Conservation (phyloP, 441 rosid genomes). For the Jatropha podagrica region DNA sequence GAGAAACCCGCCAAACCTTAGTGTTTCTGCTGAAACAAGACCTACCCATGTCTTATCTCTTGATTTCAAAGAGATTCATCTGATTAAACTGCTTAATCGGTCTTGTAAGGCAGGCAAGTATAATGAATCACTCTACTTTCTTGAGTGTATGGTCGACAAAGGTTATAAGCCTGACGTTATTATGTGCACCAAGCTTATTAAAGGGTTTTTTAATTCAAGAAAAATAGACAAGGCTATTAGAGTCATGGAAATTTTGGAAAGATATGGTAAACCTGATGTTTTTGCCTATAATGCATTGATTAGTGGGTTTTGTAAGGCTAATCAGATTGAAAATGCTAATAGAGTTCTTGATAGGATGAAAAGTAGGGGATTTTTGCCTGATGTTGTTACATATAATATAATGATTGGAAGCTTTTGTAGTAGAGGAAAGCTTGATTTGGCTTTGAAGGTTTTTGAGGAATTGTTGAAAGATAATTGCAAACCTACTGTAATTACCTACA, state of each 20-base stretch:
- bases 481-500: constrained; percentile 77
- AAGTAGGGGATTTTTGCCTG: constrained; percentile 60
- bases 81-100: constrained; percentile 50
- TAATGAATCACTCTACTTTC: constrained; percentile 70
- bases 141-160: constrained; percentile 60
- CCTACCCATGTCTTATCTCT: constrained; percentile 44
- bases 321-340: constrained; percentile 52
- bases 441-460: constrained; percentile 60
- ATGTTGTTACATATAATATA: constrained; percentile 77
- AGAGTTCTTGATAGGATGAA: constrained; percentile 66
- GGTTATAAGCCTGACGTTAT: constrained; percentile 66
- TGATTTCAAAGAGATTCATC: constrained; percentile 54
- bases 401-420: constrained; percentile 72
- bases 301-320: constrained; percentile 72
- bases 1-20: constrained; percentile 24
- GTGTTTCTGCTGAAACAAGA: constrained; percentile 41
- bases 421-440: constrained; percentile 65
- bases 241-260: constrained; percentile 80
- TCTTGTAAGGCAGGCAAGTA: constrained; percentile 57
- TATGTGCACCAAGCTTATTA: constrained; percentile 72
- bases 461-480: constrained; percentile 56
- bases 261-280: constrained; percentile 65
- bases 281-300: constrained; percentile 77
- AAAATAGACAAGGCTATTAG: constrained; percentile 57
- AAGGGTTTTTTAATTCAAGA: constrained; percentile 58